Evolutionary conservation across 2,329 filamentous ascomycete genomes (phyloP).

Genomic region (Arthrobotrys pseudoclavata): DNA sequence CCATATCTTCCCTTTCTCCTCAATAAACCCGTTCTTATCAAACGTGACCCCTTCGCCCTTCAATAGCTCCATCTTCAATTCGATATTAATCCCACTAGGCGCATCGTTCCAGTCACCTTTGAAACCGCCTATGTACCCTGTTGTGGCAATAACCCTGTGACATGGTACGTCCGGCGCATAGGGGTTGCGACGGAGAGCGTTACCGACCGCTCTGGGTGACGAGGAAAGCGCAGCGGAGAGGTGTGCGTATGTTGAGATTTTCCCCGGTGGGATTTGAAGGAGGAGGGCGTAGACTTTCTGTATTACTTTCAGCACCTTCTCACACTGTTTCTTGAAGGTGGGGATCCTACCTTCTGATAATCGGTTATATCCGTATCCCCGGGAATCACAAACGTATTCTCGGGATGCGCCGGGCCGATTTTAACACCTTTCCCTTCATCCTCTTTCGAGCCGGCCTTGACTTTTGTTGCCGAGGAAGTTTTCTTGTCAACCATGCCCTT

Average conservation of each 20-base stretch:
- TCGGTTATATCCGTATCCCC: constrained; percentile 32
- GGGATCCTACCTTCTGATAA: constrained; percentile 35
- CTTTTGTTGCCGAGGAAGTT: not conserved
- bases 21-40: constrained; percentile 73
- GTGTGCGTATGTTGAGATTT: constrained; percentile 82
- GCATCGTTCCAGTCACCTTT: constrained; percentile 76
- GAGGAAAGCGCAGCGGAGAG: constrained; percentile 77
- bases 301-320: not conserved
- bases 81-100: constrained; percentile 74
- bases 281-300: constrained; percentile 76
- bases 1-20: constrained; percentile 69
- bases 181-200: constrained; percentile 79
- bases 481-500: constrained; percentile 4
- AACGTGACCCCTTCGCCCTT: constrained; percentile 76
- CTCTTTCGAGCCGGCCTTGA: not conserved
- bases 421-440: constrained; percentile 14
- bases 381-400: constrained; percentile 51
- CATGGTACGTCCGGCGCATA: constrained; percentile 87
- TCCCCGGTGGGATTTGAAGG: constrained; percentile 81
- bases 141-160: constrained; percentile 82
- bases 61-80: constrained; percentile 75
- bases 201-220: constrained; percentile 82
- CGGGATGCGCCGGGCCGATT: constrained; percentile 32
- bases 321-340: not conserved
- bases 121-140: constrained; percentile 78